Percentiles rank a stretch among this genome's conserved stretches.
These are phyloP conservation scores for Solanum pimpinellifolium DNA, from an alignment of 257 asterid genomes.

Conservation along the genomic window DNA sequence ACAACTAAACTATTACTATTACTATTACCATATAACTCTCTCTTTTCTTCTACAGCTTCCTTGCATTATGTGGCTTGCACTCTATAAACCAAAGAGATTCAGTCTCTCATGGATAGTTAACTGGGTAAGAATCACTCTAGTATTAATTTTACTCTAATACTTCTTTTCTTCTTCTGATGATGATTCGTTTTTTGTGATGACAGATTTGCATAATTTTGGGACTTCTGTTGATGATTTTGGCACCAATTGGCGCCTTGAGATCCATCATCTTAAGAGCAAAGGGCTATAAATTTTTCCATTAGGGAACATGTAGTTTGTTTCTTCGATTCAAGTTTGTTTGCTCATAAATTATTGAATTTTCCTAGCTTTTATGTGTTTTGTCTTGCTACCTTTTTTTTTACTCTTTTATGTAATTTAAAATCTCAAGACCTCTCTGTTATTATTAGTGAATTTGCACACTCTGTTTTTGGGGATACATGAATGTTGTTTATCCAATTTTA, in stretches of 20 bases:
- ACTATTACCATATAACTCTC: background rate
- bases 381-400: background rate
- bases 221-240: constrained; percentile 15
- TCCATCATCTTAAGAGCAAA: constrained; percentile 27
- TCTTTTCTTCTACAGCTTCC: constrained; percentile 2
- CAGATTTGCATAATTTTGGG: constrained; percentile 45
- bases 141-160: background rate
- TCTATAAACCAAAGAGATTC: constrained; percentile 9
- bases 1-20: background rate
- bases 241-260: constrained; percentile 46
- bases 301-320: background rate
- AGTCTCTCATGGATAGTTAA: constrained; percentile 8
- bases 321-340: background rate
- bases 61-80: constrained; percentile 9
- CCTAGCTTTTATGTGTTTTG: background rate
- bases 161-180: background rate
- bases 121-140: constrained; percentile 3
- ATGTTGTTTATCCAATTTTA: background rate
- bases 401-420: background rate
- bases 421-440: background rate
- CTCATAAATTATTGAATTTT: background rate
- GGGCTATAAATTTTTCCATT: constrained; percentile 18
- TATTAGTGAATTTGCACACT: background rate
- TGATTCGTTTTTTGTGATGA: background rate
- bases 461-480: background rate